A percentile compares a stretch with the other conserved stretches of the same genome.
These are phyloP conservation scores for Platanthera guangdongensis DNA, from an alignment of 106 monocot genomes.

Conservation along the genomic window DNA sequence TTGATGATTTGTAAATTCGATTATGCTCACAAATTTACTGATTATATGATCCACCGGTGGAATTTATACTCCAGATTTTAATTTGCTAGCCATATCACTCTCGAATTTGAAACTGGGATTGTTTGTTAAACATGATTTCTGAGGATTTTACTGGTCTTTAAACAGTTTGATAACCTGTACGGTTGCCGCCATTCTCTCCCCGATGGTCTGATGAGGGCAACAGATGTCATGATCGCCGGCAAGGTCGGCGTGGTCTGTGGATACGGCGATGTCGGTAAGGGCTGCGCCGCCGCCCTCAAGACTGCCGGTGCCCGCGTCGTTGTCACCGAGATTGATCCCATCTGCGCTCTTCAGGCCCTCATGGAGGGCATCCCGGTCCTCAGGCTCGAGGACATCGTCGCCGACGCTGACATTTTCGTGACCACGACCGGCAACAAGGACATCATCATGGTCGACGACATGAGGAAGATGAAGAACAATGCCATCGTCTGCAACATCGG, in stretches of 20 bases:
- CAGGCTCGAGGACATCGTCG: slow-evolving; percentile 24
- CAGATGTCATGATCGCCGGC: slow-evolving; percentile 35
- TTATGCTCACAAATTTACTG: too few species aligned
- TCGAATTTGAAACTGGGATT: too few species aligned
- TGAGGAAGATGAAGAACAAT: slow-evolving; percentile 99
- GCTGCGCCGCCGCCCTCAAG: slow-evolving; percentile 28
- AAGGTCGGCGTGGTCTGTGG: slow-evolving; percentile 32
- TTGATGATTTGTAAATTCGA: too few species aligned
- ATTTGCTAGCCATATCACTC: too few species aligned
- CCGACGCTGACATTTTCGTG: slow-evolving; percentile 30
- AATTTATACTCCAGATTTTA: too few species aligned
- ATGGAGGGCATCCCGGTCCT: slow-evolving; percentile 31
- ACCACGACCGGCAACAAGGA: slow-evolving; percentile 88
- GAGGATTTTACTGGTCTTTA: background rate
- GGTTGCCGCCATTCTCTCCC: slow-evolving; percentile 33
- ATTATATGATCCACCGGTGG: too few species aligned
- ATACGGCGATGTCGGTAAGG: slow-evolving; percentile 41
- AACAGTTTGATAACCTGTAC: slow-evolving; percentile 38
- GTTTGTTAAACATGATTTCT: background rate
- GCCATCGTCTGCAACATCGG: slow-evolving; percentile 57
- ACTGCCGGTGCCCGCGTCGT: slow-evolving; percentile 29
- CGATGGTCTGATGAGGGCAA: slow-evolving; percentile 32
- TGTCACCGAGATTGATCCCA: slow-evolving; percentile 34
- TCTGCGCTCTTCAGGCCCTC: slow-evolving; percentile 36
- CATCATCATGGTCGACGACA: slow-evolving; percentile 92